Evolutionary conservation across 2,329 filamentous ascomycete genomes (phyloP).

Genomic region (Bipolaris bicolor): DNA sequence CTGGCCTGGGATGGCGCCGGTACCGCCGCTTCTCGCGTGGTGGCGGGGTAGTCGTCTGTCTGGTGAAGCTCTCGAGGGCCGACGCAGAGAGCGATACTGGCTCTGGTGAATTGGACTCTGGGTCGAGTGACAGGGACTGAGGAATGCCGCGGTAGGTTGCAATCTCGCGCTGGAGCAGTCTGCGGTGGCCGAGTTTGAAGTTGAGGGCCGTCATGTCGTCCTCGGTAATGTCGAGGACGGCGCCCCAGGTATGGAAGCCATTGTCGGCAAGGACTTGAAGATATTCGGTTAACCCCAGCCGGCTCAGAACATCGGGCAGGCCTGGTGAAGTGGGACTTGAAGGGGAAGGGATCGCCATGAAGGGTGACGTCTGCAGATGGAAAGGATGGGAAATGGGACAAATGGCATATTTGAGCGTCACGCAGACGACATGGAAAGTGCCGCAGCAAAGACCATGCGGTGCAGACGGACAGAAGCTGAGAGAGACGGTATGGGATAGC

Average conservation of each 20-base stretch:
- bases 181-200: constrained; percentile 51
- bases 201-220: constrained; percentile 45
- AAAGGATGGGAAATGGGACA: constrained; percentile 21
- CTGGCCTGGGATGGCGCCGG: constrained; percentile 46
- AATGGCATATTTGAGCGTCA: constrained; percentile 17
- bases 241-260: constrained; percentile 49
- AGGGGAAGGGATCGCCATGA: constrained; percentile 38
- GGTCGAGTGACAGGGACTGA: constrained; percentile 33
- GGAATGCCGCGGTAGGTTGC: constrained; percentile 45
- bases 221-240: constrained; percentile 50
- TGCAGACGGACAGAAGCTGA: constrained; percentile 11
- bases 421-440: constrained; percentile 8
- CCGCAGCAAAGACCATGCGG: constrained; percentile 7
- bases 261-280: constrained; percentile 39
- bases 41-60: constrained; percentile 31
- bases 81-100: constrained; percentile 37
- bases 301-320: constrained; percentile 39
- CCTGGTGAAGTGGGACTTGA: constrained; percentile 26
- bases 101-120: constrained; percentile 26
- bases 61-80: constrained; percentile 35
- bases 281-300: constrained; percentile 41
- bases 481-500: constrained; percentile 14
- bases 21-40: constrained; percentile 47
- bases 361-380: constrained; percentile 25
- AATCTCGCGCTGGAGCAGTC: constrained; percentile 49